Conservation (phyloP, 257 asterid species). For the Primulina tabacum region DNA sequence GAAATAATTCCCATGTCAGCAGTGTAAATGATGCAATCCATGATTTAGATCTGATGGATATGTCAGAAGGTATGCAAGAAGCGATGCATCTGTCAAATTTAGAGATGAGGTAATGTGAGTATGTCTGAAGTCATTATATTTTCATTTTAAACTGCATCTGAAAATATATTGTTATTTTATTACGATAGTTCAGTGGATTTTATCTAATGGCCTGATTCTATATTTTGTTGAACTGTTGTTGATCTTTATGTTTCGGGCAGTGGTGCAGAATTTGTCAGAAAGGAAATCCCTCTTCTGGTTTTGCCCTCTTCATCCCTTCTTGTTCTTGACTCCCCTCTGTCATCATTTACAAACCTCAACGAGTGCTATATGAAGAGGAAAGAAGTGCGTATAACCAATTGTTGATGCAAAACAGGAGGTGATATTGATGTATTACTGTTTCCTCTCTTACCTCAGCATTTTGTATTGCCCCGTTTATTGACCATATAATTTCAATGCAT, state of each 20-base stretch:
- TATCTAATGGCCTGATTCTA: neutral
- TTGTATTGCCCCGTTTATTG: neutral
- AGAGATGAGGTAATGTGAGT: constrained; percentile 93
- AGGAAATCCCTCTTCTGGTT: constrained; percentile 84
- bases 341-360: constrained; percentile 75
- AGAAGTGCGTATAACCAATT: constrained; percentile 82
- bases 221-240: constrained; percentile 12
- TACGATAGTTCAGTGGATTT: constrained; percentile 1
- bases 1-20: constrained; percentile 45
- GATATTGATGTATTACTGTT: constrained; percentile 1
- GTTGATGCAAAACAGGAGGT: constrained; percentile 69
- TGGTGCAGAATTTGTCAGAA: constrained; percentile 88
- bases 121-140: constrained; percentile 33
- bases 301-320: constrained; percentile 70
- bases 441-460: neutral
- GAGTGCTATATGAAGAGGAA: constrained; percentile 84
- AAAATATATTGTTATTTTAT: neutral
- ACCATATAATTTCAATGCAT: constrained; percentile 12
- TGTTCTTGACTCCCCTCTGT: constrained; percentile 64
- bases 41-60: constrained; percentile 89
- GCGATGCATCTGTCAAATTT: constrained; percentile 93
- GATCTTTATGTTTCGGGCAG: constrained; percentile 49
- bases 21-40: constrained; percentile 43
- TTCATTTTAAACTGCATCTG: neutral
- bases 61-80: constrained; percentile 98